These are phyloP conservation scores for Beauveria sp. DNA, from an alignment of 2,329 filamentous ascomycete species.

Conservation along the genomic window DNA sequence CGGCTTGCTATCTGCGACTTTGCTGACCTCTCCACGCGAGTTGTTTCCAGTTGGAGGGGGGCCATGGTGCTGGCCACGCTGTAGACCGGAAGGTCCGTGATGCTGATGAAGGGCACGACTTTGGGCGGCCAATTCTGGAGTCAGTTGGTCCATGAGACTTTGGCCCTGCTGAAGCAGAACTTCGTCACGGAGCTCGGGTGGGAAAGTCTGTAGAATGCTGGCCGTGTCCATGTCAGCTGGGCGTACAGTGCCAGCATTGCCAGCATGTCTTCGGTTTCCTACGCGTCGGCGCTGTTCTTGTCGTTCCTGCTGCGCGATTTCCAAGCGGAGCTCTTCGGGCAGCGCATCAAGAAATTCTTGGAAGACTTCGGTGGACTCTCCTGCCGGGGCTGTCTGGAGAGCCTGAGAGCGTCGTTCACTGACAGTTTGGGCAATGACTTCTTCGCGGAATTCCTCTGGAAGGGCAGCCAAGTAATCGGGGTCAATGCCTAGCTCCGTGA, in stretches of 20 bases:
- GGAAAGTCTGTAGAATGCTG: conserved; percentile 84
- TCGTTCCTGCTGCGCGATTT: conserved; percentile 85
- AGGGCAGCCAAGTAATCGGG: conserved; percentile 90
- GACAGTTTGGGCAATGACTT: conserved; percentile 87
- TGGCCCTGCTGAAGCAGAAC: conserved; percentile 89
- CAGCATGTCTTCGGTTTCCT: conserved; percentile 62
- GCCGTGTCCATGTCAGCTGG: conserved; percentile 81
- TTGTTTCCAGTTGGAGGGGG: conserved; percentile 20
- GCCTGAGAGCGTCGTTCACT: conserved; percentile 76
- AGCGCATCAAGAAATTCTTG: conserved; percentile 91
- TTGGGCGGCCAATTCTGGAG: conserved; percentile 78
- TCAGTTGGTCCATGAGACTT: conserved; percentile 74
- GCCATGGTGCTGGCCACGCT: conserved; percentile 23
- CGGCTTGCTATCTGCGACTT: conserved; percentile 50
- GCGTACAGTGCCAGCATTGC: conserved; percentile 32
- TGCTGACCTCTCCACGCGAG: conserved; percentile 23
- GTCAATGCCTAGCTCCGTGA: conserved; percentile 91
- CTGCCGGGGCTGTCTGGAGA: conserved; percentile 55
- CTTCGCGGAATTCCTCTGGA: conserved; percentile 92
- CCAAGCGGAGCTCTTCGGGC: conserved; percentile 80
- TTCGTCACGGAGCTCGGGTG: conserved; percentile 74
- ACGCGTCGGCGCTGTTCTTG: conserved; percentile 82
- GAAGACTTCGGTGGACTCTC: conserved; percentile 77
- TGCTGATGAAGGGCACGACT: conserved; percentile 60
- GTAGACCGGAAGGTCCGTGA: conserved; percentile 19